Conservation (phyloP, 208 protist genomes). For the Leishmania major region DNA sequence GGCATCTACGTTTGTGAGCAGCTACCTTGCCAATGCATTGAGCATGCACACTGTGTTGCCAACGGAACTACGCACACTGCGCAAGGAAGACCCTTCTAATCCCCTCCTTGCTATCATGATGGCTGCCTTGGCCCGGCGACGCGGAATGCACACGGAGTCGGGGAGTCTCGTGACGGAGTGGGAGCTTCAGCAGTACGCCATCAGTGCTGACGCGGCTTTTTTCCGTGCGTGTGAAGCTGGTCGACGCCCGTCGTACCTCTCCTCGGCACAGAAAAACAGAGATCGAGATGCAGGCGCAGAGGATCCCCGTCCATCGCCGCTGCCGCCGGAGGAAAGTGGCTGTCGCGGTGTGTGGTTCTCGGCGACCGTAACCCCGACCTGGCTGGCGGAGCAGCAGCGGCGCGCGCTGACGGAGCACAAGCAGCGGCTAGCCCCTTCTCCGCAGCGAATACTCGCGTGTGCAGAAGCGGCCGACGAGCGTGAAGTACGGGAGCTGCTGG, state of each 20-base stretch:
- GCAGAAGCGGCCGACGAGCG: conserved; percentile 26
- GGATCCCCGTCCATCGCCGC: background rate
- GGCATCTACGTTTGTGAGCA: conserved; percentile 49
- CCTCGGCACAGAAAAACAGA: background rate
- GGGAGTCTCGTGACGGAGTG: conserved; percentile 61
- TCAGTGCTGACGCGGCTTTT: conserved; percentile 65
- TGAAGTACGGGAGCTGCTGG: conserved; percentile 12
- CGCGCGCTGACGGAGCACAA: conserved; percentile 15
- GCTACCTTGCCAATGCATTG: conserved; percentile 58
- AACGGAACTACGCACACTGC: conserved; percentile 39
- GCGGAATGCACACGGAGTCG: conserved; percentile 15
- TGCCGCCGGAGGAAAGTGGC: conserved; percentile 39
- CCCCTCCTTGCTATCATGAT: conserved; percentile 65
- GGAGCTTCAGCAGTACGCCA: conserved; percentile 86
- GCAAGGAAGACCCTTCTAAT: conserved; percentile 54
- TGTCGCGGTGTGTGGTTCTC: conserved; percentile 82
- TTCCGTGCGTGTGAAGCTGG: conserved; percentile 43
- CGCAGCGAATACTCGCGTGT: conserved; percentile 30
- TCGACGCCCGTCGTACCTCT: background rate
- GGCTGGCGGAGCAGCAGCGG: conserved; percentile 37
- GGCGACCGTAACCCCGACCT: conserved; percentile 51
- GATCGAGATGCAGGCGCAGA: background rate
- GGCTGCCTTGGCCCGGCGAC: conserved; percentile 30
- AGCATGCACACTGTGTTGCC: conserved; percentile 69
- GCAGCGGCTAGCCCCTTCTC: conserved; percentile 31